These are phyloP conservation scores for Endothia cerciana DNA, from an alignment of 2,329 filamentous ascomycete species.

Conservation along the genomic window DNA sequence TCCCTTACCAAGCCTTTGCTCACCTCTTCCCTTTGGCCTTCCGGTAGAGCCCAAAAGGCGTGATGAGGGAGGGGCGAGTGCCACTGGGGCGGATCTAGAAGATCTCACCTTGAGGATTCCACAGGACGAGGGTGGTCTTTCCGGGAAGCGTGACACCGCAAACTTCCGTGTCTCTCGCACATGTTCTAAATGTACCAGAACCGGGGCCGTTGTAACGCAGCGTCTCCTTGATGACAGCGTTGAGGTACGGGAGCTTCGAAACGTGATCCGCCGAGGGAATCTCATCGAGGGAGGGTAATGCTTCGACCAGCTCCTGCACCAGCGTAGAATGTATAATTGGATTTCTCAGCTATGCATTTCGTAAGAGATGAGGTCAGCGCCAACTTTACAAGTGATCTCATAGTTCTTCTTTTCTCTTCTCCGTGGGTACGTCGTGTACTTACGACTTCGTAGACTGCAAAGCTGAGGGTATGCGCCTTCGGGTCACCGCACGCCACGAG, in stretches of 20 bases:
- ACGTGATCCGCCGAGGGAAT: constrained; percentile 4
- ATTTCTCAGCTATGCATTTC: background rate
- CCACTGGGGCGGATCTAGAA: background rate
- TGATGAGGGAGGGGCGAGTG: background rate
- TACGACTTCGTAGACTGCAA: constrained; percentile 15
- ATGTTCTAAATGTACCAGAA: constrained; percentile 7
- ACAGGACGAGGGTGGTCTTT: constrained; percentile 9
- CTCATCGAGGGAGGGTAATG: background rate
- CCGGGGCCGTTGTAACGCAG: constrained; percentile 11
- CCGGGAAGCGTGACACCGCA: constrained; percentile 6
- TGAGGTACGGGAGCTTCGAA: constrained; percentile 8
- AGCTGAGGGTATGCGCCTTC: constrained; percentile 10
- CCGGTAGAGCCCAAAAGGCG: no score
- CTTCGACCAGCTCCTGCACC: constrained; percentile 6
- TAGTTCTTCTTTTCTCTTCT: background rate
- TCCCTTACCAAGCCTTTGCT: background rate
- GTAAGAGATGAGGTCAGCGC: background rate
- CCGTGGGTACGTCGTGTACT: background rate
- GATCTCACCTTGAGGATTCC: constrained; percentile 12
- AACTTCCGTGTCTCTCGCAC: constrained; percentile 3
- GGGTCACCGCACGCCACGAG: constrained; percentile 11
- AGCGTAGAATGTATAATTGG: background rate
- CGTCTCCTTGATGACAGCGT: constrained; percentile 12
- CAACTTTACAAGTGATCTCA: no score
- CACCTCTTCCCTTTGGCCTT: background rate